Evolutionary conservation across 108 stramenopile species (phyloP).

Genomic region (Skeletonema marinoi): DNA sequence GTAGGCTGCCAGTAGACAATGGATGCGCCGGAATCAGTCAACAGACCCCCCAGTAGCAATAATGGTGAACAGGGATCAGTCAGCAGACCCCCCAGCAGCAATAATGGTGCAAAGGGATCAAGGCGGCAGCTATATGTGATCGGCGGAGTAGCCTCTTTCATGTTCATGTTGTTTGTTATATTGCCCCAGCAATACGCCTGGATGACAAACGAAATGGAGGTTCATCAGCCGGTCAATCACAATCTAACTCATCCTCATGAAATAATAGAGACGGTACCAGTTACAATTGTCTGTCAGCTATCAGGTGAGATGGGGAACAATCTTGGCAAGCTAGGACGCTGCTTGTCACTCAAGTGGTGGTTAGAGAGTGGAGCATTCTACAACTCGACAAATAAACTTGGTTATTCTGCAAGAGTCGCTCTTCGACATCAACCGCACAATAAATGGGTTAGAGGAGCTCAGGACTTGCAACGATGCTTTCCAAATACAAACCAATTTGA

Average conservation of each 20-base stretch:
- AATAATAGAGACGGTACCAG: neutral
- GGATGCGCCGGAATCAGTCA: no score
- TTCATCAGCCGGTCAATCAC: neutral
- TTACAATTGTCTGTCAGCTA: conserved; percentile 50
- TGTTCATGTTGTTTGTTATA: neutral
- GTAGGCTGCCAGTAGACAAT: no score
- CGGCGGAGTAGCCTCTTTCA: neutral
- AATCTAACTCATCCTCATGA: neutral
- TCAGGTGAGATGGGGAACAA: conserved; percentile 70
- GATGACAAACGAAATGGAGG: neutral
- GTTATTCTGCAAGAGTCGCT: conserved; percentile 19
- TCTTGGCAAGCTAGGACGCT: conserved; percentile 42
- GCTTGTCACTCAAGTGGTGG: conserved; percentile 28
- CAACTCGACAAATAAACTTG: conserved; percentile 17
- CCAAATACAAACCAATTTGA: conserved; percentile 31
- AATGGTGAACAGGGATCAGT: no score
- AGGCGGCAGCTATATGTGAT: neutral
- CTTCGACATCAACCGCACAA: conserved; percentile 15
- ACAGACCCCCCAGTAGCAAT: no score
- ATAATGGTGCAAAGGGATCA: neutral
- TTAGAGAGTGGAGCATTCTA: conserved; percentile 32
- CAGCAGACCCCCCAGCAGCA: no score
- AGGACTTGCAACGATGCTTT: conserved; percentile 40
- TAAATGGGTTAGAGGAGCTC: conserved; percentile 32
- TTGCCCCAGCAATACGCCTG: neutral